Base-by-base conservation (phyloP, 805 yeast genomes). In the Metschnikowia santaceciliae region DNA sequence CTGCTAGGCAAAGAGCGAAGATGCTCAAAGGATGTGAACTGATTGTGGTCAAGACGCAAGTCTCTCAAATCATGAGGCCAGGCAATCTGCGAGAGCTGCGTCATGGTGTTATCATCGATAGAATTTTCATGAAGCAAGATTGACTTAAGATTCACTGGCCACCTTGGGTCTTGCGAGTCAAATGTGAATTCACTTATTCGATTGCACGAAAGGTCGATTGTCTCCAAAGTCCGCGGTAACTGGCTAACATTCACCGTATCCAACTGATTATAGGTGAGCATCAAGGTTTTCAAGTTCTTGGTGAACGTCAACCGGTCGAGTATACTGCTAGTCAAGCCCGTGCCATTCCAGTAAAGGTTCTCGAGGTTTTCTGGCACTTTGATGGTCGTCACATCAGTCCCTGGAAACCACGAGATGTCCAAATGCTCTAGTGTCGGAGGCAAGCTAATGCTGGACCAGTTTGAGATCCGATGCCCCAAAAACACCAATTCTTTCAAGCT, bases 401-500 rank as follows among this genome's bases (percentile, higher is more conserved):
- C 49, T 2, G 60, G 54, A 30, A 60, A 60, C 77, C 77, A 72
- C 10, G 76, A 71, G n/a, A 65, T 45, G 49, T 71, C 76, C 35
- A 72, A 51, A 42, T 65, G 65, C 11, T 43, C 49, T 33, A 71
- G 54, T 23, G 47, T 56, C 0, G 51, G 48, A 0, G 76, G 76
- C n/a, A 71, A 58, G 3, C 17, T 23, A 11, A 64, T 56, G 3
- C 47, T 50, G 0, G 64, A 48, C 76, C 76, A 72, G 42, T 65
- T 52, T 5, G 51, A 45, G 3, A 68, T 58, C 5, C 59, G 60
- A 49, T 71, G 75, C 6, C 71, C 74, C 48, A 72, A 59, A 15
- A 70, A 57, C 3, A 69, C 65, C 32, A 72, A 42, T n/a, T 64
- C 63, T 11, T 61, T 51, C 35, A 71, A 44, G 44, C 36, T 50